Conservation (phyloP, 2,329 filamentous ascomycete species). For the Penicillium aurantiogriseum region DNA sequence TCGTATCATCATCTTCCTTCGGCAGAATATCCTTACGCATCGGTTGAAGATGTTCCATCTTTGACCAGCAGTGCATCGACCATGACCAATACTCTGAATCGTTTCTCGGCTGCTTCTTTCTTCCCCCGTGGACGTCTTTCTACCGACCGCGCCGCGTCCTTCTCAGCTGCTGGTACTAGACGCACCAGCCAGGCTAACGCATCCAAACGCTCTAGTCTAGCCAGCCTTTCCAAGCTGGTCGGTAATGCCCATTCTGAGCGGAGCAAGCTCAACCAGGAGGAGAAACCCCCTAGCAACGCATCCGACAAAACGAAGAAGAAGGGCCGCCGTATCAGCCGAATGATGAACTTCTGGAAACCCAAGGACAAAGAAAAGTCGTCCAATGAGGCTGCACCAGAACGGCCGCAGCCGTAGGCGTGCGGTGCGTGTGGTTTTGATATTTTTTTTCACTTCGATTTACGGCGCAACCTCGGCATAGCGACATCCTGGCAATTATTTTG, state of each 20-base stretch:
- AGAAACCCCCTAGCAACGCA: conserved; percentile 43
- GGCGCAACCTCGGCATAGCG: conserved; percentile 30
- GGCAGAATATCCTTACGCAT: conserved; percentile 43
- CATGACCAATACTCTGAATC: conserved; percentile 43
- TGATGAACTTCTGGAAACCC: conserved; percentile 51
- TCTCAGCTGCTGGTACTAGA: conserved; percentile 41
- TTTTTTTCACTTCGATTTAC: conserved; percentile 20
- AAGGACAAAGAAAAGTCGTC: conserved; percentile 45
- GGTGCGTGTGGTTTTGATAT: conserved; percentile 18
- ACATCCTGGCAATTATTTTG: conserved; percentile 22
- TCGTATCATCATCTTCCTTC: conserved; percentile 38
- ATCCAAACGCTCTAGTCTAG: conserved; percentile 49
- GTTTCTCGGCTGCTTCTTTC: conserved; percentile 44
- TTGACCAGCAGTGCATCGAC: conserved; percentile 51
- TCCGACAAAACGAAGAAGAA: conserved; percentile 45
- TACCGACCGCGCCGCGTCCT: conserved; percentile 46
- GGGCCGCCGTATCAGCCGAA: conserved; percentile 46
- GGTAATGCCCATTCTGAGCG: conserved; percentile 45
- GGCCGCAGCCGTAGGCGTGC: conserved; percentile 21
- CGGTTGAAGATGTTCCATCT: conserved; percentile 51
- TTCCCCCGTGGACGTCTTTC: conserved; percentile 42
- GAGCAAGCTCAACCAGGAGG: conserved; percentile 47
- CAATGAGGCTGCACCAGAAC: conserved; percentile 22
- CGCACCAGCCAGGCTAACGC: conserved; percentile 41
- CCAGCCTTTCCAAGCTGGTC: conserved; percentile 49